Evolutionary conservation across 2,329 filamentous ascomycete species (phyloP).

Genomic region (Nigrospora sphaerica): DNA sequence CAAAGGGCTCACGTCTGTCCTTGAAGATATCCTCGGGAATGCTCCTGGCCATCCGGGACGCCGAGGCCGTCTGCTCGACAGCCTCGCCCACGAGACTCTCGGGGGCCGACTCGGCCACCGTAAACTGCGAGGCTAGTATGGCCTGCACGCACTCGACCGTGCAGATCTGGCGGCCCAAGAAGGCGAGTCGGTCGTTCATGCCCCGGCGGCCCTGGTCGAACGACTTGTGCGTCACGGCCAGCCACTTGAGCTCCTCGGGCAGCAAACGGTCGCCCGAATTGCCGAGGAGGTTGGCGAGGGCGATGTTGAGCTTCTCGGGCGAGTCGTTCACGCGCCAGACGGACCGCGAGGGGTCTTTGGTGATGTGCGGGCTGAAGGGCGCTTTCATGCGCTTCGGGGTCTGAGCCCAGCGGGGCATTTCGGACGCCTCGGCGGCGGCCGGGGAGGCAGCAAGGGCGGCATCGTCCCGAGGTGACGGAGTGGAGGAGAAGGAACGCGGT

Average conservation of each 20-base stretch:
- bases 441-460: neutral
- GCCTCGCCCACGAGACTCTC: neutral
- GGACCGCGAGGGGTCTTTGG: constrained; percentile 44
- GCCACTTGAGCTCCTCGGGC: constrained; percentile 90
- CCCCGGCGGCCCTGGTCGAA: constrained; percentile 92
- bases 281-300: constrained; percentile 73
- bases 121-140: neutral
- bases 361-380: constrained; percentile 55
- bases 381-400: constrained; percentile 66
- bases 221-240: constrained; percentile 95
- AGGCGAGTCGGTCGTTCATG: constrained; percentile 90
- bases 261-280: constrained; percentile 64
- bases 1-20: constrained; percentile 56
- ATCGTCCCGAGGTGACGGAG: constrained; percentile 9
- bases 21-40: constrained; percentile 44
- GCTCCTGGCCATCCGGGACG: constrained; percentile 41
- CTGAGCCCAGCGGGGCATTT: constrained; percentile 59
- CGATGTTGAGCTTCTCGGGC: constrained; percentile 64
- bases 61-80: neutral
- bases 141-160: constrained; percentile 30
- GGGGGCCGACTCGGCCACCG: neutral
- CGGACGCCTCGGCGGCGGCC: constrained; percentile 5
- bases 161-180: constrained; percentile 45
- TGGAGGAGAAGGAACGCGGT: constrained; percentile 14
- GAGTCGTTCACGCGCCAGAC: constrained; percentile 68